These are phyloP conservation scores for Fusarium torulosum DNA, from an alignment of 2,329 filamentous ascomycete genomes.

Conservation along the genomic window DNA sequence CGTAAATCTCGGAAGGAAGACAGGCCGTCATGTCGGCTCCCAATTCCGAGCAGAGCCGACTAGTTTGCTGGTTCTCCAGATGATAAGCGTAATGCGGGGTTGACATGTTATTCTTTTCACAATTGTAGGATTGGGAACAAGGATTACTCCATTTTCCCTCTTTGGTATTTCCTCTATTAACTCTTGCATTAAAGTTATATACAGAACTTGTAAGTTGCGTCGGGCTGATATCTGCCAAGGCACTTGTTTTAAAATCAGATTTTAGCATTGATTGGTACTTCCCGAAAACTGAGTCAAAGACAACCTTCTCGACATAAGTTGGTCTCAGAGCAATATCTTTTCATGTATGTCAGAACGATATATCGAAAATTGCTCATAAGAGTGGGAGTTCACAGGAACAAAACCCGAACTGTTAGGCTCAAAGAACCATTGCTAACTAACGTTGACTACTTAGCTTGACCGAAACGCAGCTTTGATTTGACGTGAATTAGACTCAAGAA, in stretches of 20 bases:
- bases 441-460: no score
- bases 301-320: no score
- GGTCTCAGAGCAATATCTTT: not conserved
- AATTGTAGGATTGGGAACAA: not conserved
- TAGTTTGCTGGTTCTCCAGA: conserved; percentile 16
- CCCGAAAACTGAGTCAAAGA: not conserved
- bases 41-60: conserved; percentile 19
- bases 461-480: not conserved
- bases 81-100: conserved; percentile 53
- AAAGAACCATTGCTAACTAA: not conserved
- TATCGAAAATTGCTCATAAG: not conserved
- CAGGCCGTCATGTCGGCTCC: conserved; percentile 4
- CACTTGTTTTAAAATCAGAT: not conserved
- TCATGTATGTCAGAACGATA: not conserved
- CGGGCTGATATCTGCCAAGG: not conserved
- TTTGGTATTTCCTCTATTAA: not conserved
- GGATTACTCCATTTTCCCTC: not conserved
- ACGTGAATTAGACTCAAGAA: no score
- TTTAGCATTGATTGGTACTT: not conserved
- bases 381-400: no score
- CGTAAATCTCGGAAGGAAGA: conserved; percentile 55
- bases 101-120: conserved; percentile 22
- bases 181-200: not conserved
- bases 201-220: no score
- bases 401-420: not conserved